phyloP scores from a whole-genome alignment of 495 filamentous ascomycete species.

The Monascus purpureus region DNA sequence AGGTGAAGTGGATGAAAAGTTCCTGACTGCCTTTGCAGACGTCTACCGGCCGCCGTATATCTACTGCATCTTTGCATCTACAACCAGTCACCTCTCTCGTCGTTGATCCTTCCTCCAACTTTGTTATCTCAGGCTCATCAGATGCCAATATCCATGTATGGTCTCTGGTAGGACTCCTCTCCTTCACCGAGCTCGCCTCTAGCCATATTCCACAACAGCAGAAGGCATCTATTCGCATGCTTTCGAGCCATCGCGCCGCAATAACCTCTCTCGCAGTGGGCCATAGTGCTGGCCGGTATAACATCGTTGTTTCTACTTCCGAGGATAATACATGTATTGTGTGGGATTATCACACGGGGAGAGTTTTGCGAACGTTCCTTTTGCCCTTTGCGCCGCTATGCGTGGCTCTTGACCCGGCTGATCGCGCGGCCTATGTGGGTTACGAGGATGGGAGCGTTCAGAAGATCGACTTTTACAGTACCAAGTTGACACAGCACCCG shows the following conservation, averaged over 20 bases:
- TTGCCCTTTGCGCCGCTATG: constrained; percentile 58
- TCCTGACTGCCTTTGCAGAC: constrained; percentile 34
- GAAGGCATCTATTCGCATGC: constrained; percentile 47
- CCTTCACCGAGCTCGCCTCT: constrained; percentile 35
- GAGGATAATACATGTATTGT: constrained; percentile 70
- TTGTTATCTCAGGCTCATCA: constrained; percentile 74
- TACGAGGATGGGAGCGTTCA: constrained; percentile 77
- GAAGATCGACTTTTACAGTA: constrained; percentile 60
- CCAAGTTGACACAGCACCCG: constrained; percentile 30
- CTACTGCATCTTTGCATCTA: constrained; percentile 77
- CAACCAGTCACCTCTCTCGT: constrained; percentile 69
- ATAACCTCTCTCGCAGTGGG: constrained; percentile 58
- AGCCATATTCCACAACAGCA: constrained; percentile 21
- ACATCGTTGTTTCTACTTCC: constrained; percentile 63
- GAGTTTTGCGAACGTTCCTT: constrained; percentile 62
- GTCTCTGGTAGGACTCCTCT: constrained; percentile 63
- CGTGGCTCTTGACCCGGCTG: constrained; percentile 65
- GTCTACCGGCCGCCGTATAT: constrained; percentile 73
- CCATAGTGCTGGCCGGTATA: constrained; percentile 51
- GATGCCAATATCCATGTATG: constrained; percentile 87
- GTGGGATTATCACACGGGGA: constrained; percentile 78
- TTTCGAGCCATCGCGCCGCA: constrained; percentile 67
- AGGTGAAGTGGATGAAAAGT: constrained; percentile 1
- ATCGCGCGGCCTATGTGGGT: constrained; percentile 68
- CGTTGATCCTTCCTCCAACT: constrained; percentile 54